Conservation (phyloP, 2,329 filamentous ascomycete genomes). For the Colletotrichum eleusines region DNA sequence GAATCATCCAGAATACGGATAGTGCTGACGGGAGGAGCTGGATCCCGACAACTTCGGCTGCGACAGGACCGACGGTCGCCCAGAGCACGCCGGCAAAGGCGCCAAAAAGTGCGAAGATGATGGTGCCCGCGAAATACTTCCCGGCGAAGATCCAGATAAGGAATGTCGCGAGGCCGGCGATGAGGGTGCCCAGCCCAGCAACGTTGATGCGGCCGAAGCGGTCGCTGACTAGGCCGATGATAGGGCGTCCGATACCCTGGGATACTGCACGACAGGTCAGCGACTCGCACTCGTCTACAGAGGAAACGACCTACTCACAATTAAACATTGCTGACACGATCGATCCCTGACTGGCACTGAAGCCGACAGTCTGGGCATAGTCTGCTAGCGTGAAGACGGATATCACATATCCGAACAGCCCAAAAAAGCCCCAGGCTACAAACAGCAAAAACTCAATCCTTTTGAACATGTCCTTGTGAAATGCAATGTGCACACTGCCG, state of each 20-base stretch:
- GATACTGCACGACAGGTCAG: slow-evolving; percentile 54
- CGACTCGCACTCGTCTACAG: not conserved
- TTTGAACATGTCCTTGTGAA: slow-evolving; percentile 73
- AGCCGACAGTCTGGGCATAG: slow-evolving; percentile 77
- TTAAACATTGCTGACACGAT: slow-evolving; percentile 81
- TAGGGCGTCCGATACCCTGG: slow-evolving; percentile 75
- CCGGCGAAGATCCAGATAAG: slow-evolving; percentile 80
- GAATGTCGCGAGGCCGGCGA: slow-evolving; percentile 73
- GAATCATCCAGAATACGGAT: slow-evolving; percentile 77
- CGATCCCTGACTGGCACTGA: slow-evolving; percentile 75
- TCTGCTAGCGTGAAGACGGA: slow-evolving; percentile 82
- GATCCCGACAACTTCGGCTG: slow-evolving; percentile 80
- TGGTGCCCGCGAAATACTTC: slow-evolving; percentile 71
- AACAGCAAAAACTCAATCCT: slow-evolving; percentile 73
- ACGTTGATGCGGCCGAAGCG: slow-evolving; percentile 79
- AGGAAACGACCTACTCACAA: slow-evolving; percentile 56
- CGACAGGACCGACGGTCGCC: slow-evolving; percentile 76
- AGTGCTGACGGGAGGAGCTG: slow-evolving; percentile 74
- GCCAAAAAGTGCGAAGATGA: slow-evolving; percentile 79
- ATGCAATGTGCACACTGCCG: slow-evolving; percentile 74
- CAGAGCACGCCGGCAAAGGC: slow-evolving; percentile 78
- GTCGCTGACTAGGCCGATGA: slow-evolving; percentile 81
- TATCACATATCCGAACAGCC: slow-evolving; percentile 79
- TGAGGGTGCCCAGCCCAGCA: slow-evolving; percentile 72
- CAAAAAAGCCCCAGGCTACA: slow-evolving; percentile 76